phyloP scores from a whole-genome alignment of 1,284 basidiomycete species.

The Gomphus sp. region DNA sequence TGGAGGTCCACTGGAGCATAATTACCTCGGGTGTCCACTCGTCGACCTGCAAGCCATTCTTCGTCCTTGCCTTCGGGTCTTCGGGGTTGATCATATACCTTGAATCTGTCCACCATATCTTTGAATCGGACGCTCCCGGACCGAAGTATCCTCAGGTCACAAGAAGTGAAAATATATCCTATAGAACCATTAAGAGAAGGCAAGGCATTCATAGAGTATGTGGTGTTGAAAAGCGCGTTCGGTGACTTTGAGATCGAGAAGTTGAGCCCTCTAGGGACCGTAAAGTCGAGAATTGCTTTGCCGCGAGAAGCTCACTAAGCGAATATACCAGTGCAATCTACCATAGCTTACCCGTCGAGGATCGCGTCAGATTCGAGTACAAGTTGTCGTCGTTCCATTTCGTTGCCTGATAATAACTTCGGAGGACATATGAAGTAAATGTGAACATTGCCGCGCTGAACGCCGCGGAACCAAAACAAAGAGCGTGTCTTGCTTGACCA shows the following conservation, averaged over 20 bases:
- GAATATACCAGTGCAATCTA: conserved; percentile 20
- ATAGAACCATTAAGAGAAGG: conserved; percentile 89
- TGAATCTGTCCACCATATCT: conserved; percentile 81
- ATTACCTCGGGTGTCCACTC: conserved; percentile 69
- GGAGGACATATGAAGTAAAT: conserved; percentile 81
- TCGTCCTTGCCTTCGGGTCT: conserved; percentile 67
- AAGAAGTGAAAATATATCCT: conserved; percentile 89
- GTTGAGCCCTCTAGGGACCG: conserved; percentile 69
- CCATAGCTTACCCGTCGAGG: conserved; percentile 66
- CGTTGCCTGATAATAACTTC: conserved; percentile 82
- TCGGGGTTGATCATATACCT: conserved; percentile 69
- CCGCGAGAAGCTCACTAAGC: background rate
- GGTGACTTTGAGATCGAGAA: conserved; percentile 85
- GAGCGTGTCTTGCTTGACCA: too few relatives aligned
- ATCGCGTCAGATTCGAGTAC: conserved; percentile 83
- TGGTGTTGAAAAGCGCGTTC: conserved; percentile 83
- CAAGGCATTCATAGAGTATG: conserved; percentile 86
- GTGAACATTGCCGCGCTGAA: conserved; percentile 51
- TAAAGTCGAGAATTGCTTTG: conserved; percentile 78
- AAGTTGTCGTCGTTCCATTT: conserved; percentile 97
- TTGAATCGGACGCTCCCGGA: conserved; percentile 77
- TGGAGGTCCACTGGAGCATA: conserved; percentile 3
- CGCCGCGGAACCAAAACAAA: background rate
- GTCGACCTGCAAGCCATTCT: conserved; percentile 70
- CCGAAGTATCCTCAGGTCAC: conserved; percentile 62